A percentile compares a stretch with the other conserved stretches of the same genome.
These are phyloP conservation scores for Aspergillus tanneri DNA, from an alignment of 2,329 filamentous ascomycete genomes.

Conservation along the genomic window DNA sequence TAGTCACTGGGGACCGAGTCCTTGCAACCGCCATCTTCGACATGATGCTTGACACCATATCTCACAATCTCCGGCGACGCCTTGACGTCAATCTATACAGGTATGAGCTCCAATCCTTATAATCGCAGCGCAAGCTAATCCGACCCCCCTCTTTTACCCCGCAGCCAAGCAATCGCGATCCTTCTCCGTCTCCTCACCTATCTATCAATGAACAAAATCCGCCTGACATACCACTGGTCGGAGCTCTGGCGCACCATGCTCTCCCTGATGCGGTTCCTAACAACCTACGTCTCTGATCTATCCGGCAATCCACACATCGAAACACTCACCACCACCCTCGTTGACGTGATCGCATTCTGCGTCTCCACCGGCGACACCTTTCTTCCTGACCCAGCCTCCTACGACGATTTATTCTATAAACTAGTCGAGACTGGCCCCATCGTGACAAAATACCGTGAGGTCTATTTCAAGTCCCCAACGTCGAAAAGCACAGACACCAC, in stretches of 20 bases:
- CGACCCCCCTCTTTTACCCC: conserved; percentile 3
- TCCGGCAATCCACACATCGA: conserved; percentile 67
- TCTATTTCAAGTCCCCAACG: conserved; percentile 54
- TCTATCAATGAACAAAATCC: conserved; percentile 76
- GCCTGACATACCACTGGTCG: conserved; percentile 88
- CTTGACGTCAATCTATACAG: conserved; percentile 84
- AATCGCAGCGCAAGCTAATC: neutral
- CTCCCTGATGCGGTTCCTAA: conserved; percentile 84
- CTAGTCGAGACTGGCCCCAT: conserved; percentile 87
- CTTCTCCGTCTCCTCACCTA: conserved; percentile 80
- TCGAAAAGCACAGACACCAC: conserved; percentile 23
- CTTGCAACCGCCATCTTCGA: conserved; percentile 78
- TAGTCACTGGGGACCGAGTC: conserved; percentile 69
- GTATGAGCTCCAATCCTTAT: conserved; percentile 30
- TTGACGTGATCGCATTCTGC: conserved; percentile 79
- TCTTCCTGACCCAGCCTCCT: conserved; percentile 78
- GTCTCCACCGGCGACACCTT: conserved; percentile 87
- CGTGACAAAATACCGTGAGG: conserved; percentile 76
- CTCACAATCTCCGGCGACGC: conserved; percentile 84
- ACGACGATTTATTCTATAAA: conserved; percentile 98
- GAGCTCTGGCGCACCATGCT: conserved; percentile 90
- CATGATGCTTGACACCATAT: conserved; percentile 84
- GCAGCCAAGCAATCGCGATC: conserved; percentile 70
- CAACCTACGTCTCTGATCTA: conserved; percentile 78
- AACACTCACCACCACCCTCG: conserved; percentile 71